These are phyloP conservation scores for Hibiscus mutabilis DNA, from an alignment of 345 rosid species.

Conservation along the genomic window DNA sequence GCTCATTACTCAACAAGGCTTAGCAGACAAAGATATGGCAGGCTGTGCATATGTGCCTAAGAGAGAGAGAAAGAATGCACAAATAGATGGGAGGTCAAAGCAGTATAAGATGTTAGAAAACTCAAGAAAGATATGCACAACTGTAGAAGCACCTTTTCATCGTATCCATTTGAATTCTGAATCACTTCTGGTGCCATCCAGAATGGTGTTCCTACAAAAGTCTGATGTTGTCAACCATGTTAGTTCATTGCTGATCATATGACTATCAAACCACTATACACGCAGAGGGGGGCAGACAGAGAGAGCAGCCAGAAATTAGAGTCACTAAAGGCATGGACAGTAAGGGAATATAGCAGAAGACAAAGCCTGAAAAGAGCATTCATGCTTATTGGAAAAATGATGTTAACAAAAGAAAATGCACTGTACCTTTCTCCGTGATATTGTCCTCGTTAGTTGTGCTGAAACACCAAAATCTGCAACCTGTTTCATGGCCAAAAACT, in stretches of 20 bases:
- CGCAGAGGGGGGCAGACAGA: neutral
- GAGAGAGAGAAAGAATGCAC: conserved; percentile 4
- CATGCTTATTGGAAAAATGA: neutral
- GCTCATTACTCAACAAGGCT: conserved; percentile 5
- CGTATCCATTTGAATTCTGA: conserved; percentile 95
- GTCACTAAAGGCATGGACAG: neutral
- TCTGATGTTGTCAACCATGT: conserved; percentile 53
- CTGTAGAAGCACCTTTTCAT: conserved; percentile 65
- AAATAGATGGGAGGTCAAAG: neutral
- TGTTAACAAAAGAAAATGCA: conserved; percentile 2
- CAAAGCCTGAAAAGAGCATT: neutral
- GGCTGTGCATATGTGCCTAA: neutral
- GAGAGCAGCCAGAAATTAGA: neutral
- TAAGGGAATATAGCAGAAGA: neutral
- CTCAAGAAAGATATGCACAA: neutral
- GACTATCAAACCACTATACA: conserved; percentile 1
- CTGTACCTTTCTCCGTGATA: conserved; percentile 89
- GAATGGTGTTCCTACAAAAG: conserved; percentile 99
- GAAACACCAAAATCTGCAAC: conserved; percentile 99
- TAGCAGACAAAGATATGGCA: neutral
- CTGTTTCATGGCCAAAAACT: conserved; percentile 35
- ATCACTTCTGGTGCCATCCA: conserved; percentile 99
- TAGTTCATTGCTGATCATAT: conserved; percentile 22
- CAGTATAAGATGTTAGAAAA: conserved; percentile 16
- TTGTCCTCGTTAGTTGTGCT: conserved; percentile 95